These are phyloP conservation scores for Fraxinus pennsylvanica DNA, from an alignment of 257 asterid species.

Conservation along the genomic window DNA sequence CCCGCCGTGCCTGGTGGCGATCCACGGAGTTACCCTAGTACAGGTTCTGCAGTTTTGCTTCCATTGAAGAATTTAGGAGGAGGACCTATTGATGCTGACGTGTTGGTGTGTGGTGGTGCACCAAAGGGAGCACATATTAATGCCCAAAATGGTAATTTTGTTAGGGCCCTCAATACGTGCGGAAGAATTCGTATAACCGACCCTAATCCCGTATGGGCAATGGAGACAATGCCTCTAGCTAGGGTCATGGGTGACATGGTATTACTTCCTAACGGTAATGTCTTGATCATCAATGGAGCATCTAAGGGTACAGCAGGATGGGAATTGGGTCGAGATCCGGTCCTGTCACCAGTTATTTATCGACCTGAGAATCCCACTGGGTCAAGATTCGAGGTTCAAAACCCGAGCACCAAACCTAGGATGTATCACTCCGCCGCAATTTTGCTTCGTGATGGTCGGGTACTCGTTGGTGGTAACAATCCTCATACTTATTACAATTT, in stretches of 20 bases:
- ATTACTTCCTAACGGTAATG: conserved; percentile 30
- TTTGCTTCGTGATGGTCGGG: conserved; percentile 29
- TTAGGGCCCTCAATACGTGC: conserved; percentile 23
- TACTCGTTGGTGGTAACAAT: conserved; percentile 29
- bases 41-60: conserved; percentile 39
- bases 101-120: conserved; percentile 45
- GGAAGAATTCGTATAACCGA: conserved; percentile 29
- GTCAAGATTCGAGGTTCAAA: conserved; percentile 26
- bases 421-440: conserved; percentile 26
- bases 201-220: conserved; percentile 27
- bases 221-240: conserved; percentile 32
- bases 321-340: conserved; percentile 26
- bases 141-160: conserved; percentile 20
- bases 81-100: conserved; percentile 17
- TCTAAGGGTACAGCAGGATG: conserved; percentile 27
- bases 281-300: conserved; percentile 33
- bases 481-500: conserved; percentile 22
- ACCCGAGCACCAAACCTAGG: conserved; percentile 8
- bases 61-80: conserved; percentile 26
- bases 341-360: conserved; percentile 24
- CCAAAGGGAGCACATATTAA: conserved; percentile 31
- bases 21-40: conserved; percentile 34
- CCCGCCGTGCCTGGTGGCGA: conserved; percentile 28
- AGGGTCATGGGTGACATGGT: conserved; percentile 35
- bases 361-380: background rate